phyloP scores from a whole-genome alignment of 345 rosid species.

The Brassica carinata region DNA sequence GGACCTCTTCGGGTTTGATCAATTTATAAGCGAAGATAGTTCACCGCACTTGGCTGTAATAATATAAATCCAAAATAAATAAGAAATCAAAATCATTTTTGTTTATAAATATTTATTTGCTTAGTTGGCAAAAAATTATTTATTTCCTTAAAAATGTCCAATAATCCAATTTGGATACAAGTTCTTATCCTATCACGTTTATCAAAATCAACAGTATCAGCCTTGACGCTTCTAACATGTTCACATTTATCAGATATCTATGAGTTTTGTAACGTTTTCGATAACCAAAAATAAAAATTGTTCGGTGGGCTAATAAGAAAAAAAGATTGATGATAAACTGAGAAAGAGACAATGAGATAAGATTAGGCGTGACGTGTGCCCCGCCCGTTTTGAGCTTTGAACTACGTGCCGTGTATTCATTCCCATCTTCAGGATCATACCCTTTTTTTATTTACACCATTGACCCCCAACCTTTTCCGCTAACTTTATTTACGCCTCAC shows the following conservation, averaged over 20 bases:
- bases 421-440: conserved; percentile 7
- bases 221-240: background rate
- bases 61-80: background rate
- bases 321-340: background rate
- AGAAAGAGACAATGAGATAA: conserved; percentile 16
- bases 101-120: conserved; percentile 1
- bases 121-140: background rate
- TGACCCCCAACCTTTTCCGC: background rate
- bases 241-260: background rate
- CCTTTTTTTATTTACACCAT: background rate
- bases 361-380: conserved; percentile 33
- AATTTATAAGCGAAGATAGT: conserved; percentile 23
- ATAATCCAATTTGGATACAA: conserved; percentile 4
- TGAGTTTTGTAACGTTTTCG: background rate
- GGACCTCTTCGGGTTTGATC: background rate
- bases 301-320: background rate
- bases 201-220: conserved; percentile 13
- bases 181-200: background rate
- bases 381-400: conserved; percentile 36
- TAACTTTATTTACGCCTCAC: background rate
- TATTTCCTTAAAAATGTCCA: background rate
- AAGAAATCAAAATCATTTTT: background rate
- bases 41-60: conserved; percentile 15
- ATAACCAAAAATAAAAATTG: background rate
- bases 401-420: conserved; percentile 35